phyloP scores from a whole-genome alignment of 495 filamentous ascomycete genomes.

The Achaetomiella virescens region DNA sequence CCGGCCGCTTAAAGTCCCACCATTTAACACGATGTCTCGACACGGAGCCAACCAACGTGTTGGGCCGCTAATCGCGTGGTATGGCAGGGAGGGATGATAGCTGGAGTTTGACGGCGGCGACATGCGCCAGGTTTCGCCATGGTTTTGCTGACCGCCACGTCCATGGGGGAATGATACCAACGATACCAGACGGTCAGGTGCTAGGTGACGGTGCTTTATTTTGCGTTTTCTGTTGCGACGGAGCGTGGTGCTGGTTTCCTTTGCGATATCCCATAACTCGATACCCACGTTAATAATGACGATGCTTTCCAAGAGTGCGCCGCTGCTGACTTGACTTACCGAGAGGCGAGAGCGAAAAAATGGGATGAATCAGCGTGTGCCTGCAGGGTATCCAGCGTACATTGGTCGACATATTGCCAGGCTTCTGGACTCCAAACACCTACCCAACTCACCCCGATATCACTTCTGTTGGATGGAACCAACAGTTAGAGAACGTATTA shows the following conservation, averaged over 20 bases:
- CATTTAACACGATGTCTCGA: neutral
- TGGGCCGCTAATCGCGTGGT: neutral
- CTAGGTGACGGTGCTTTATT: conserved; percentile 4
- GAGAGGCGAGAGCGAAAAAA: neutral
- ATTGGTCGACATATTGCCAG: no score
- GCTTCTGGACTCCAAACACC: no score
- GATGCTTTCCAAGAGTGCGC: neutral
- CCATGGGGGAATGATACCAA: conserved; percentile 7
- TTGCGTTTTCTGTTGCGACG: neutral
- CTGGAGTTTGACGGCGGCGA: neutral
- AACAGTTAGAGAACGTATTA: no score
- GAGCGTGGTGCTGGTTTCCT: conserved; percentile 2
- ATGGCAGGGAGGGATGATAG: neutral
- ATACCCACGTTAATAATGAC: conserved; percentile 12
- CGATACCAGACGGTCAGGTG: conserved; percentile 2
- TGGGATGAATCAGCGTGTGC: neutral
- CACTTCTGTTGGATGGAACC: no score
- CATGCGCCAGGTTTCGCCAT: neutral
- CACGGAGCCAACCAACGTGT: neutral
- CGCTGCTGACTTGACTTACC: no score
- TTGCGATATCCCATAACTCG: conserved; percentile 11
- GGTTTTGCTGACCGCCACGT: neutral
- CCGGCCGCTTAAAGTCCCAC: conserved; percentile 7
- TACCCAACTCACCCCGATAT: no score
- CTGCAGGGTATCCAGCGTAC: no score